Base-by-base conservation (phyloP, 176 grass and related monocot species). In the Melocanna baccifera region DNA sequence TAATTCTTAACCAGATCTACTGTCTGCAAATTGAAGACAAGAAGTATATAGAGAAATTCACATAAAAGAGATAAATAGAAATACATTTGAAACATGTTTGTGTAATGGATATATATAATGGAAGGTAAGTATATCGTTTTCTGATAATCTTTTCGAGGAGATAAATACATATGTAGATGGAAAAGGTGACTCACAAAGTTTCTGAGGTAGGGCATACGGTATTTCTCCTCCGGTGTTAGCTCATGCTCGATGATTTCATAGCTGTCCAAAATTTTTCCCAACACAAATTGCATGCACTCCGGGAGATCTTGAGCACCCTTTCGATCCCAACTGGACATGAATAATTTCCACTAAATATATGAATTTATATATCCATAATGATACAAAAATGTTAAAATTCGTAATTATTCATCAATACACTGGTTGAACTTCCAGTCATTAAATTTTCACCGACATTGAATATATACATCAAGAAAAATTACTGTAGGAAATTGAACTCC, bases 191-290 rank as follows among this genome's bases (percentile, higher is more conserved):
- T 66, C 14, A 79, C 77, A 9, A 79, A 66, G 61, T 48, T 79
- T 66, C 19, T 66, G 18, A 66, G 43, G 28, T 79, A 79, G 16
- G 43, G 3, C 77, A 79, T 79, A n/a, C 61, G 77, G 6, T n/a
- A 79, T 46, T 79, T 79, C 6, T 79, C 77, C 61, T 79, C 28
- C 0, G 1, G 18, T 79, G 77, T 1, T 22, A 79, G 61, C 11
- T 79, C 43, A 5, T 66, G 6, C 1, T 79, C 77, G 14, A 79
- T 79, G 0, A 4, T 50, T 20, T 79, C 2, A 19, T 79, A 66
- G 28, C 6, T 66, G 0, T 79, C 61, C 28, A 79, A 36, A 9
- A 66, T 9, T 32, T 50, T 79, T n/a, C 19, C 18, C 20, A 36
- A 7, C 1, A 46, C 43, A n/a, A 36, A 34, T 1, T 36, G 3